Percentiles rank a stretch among this genome's conserved stretches.
Evolutionary conservation across 2,329 filamentous ascomycete genomes (phyloP).

Genomic region (Colletotrichum melonis): DNA sequence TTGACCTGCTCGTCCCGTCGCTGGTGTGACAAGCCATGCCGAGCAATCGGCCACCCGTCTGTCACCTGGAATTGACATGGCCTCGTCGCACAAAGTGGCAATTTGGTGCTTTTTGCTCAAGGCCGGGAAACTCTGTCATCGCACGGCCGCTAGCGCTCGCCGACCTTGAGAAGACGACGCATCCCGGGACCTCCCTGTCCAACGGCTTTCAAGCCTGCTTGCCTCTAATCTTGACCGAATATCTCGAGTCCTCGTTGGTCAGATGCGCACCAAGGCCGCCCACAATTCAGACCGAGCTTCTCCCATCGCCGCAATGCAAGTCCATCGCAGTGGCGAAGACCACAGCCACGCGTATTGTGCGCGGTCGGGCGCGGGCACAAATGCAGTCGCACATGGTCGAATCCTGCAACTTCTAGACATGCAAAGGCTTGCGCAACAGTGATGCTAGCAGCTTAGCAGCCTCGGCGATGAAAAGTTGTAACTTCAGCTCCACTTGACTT

Average conservation of each 20-base stretch:
- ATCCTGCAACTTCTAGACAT: not conserved
- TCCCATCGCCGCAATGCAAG: not conserved
- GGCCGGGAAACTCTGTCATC: not conserved
- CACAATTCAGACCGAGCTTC: not conserved
- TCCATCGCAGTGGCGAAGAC: not conserved
- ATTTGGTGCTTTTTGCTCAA: not conserved
- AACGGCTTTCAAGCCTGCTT: not conserved
- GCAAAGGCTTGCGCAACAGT: constrained; percentile 5
- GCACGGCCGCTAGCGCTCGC: not conserved
- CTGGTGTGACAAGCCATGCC: constrained; percentile 26
- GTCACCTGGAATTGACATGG: constrained; percentile 8
- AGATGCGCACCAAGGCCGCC: not conserved
- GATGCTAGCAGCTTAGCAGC: not conserved
- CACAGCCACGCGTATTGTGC: not conserved
- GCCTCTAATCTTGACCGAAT: not conserved
- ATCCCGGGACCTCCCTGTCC: not conserved
- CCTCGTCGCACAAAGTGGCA: constrained; percentile 20
- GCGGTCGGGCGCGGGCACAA: not conserved
- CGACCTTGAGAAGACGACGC: not conserved
- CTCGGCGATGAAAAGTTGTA: not conserved
- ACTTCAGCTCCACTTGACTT: constrained; percentile 7
- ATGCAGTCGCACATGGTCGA: constrained; percentile 1
- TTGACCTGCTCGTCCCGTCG: constrained; percentile 21
- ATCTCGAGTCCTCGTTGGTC: not conserved
- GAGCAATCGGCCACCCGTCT: constrained; percentile 12